Percentiles rank a stretch among this genome's conserved stretches.
phyloP scores from a whole-genome alignment of 805 yeast species.

The Hanseniaspora singularis region DNA sequence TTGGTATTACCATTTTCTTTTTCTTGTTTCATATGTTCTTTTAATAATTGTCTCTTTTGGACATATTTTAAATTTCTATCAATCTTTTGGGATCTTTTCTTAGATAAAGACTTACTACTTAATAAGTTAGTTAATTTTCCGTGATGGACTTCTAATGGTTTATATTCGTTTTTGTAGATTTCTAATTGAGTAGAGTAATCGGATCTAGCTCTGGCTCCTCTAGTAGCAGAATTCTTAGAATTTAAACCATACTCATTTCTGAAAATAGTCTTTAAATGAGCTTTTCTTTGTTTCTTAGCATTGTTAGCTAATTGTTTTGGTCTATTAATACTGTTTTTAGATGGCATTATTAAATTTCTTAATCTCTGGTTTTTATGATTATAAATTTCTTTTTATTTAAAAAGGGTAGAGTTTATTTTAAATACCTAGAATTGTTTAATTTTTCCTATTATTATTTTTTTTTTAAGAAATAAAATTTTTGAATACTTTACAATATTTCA shows the following conservation, averaged over 20 bases:
- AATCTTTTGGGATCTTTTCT: conserved; percentile 65
- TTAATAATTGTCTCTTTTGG: conserved; percentile 42
- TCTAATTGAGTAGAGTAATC: conserved; percentile 32
- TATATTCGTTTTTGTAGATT: conserved; percentile 28
- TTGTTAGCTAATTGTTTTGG: conserved; percentile 51
- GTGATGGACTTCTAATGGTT: conserved; percentile 18
- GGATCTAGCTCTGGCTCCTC: conserved; percentile 17
- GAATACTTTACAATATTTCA: too few relatives aligned
- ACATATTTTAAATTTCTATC: conserved; percentile 68
- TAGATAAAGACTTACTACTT: conserved; percentile 56
- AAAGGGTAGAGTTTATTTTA: too few relatives aligned
- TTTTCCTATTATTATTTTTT: too few relatives aligned
- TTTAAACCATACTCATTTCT: conserved; percentile 34
- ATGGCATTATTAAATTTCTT: conserved; percentile 45
- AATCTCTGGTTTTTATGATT: not conserved
- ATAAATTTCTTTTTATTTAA: not conserved
- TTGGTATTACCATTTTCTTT: conserved; percentile 31
- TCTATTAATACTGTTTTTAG: conserved; percentile 69
- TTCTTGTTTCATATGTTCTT: conserved; percentile 27
- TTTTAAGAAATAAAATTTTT: too few relatives aligned
- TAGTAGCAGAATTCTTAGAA: conserved; percentile 33
- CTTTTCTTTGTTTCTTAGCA: conserved; percentile 38
- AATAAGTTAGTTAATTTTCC: conserved; percentile 20
- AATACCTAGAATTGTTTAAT: too few relatives aligned
- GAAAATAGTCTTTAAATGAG: conserved; percentile 45